Base-by-base conservation (phyloP, 495 filamentous ascomycete species). In the Penicillium canescens region DNA sequence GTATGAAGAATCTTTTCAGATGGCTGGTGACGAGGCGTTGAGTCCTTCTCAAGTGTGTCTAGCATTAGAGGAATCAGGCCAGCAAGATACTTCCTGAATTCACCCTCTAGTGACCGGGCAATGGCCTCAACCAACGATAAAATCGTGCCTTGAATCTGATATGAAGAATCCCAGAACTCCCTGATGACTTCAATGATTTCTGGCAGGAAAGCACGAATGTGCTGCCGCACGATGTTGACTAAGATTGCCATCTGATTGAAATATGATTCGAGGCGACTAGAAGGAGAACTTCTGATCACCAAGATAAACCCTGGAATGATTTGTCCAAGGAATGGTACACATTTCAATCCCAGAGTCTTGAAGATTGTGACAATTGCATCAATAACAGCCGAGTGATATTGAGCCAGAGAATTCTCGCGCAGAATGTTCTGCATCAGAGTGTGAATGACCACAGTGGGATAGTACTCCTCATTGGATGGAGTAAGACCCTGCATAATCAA, bases 291-390 rank as follows among this genome's bases (percentile, higher is more conserved):
- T 42, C 86, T 82, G 42, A 97, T 96, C 50, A 98, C 93, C 11
- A 78, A 69, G 18, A 99, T 78, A 65, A 99, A 97, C 0, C 89
- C 95, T 3, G 94, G 95, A 46, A 99, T 88, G 42, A 99, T 96
- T 41, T 92, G 88, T 44, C 86, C 86, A 5, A 99, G 81, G 67
- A 96, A 98, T 3, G 90, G 87, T 28, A 99, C 92, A 65, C 95
- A 98, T 66, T 97, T 96, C 56, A 96, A 69, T 1, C 94, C 94
- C 46, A 98, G 75, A 6, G 95, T 97, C 60, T 93, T 91, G 73
- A 98, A 99, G 47, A 98, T 98, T 50, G 89, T 96, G 83, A 99
- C 97, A 56, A 99, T 93, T 1, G 95, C 93, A 68, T 97, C 94
- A 52, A 99, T 91, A n/a, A 98, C 94, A 8, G 86, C 86, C 3